These are phyloP conservation scores for Protomyces lactucae-debilis DNA, from an alignment of 1,139 yeast species.

Conservation along the genomic window DNA sequence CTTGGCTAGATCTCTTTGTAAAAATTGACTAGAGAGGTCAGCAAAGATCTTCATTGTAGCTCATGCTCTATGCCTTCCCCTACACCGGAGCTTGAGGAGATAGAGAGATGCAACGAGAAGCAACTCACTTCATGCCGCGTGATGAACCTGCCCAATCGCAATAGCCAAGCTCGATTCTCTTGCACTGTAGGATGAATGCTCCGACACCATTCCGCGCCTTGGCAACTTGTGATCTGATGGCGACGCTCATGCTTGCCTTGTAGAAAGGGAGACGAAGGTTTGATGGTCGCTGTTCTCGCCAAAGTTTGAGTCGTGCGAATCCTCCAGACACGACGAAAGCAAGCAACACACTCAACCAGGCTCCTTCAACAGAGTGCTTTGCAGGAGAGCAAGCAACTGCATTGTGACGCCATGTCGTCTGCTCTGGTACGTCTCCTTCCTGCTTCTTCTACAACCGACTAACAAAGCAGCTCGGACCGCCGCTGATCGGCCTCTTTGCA, in stretches of 20 bases:
- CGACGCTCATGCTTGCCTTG: conserved; percentile 39
- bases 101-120: background rate
- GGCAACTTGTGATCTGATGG: conserved; percentile 50
- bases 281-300: background rate
- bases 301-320: background rate
- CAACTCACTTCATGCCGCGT: conserved; percentile 54
- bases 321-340: background rate
- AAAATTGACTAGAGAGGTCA: conserved; percentile 45
- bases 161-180: conserved; percentile 64
- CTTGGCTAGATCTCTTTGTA: conserved; percentile 53
- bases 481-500: conserved; percentile 49
- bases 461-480: conserved; percentile 46
- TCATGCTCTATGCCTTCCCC: background rate
- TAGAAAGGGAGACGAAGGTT: background rate
- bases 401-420: background rate
- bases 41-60: conserved; percentile 18
- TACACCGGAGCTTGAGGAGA: background rate
- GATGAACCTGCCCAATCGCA: conserved; percentile 98
- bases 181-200: conserved; percentile 63
- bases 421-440: conserved; percentile 9
- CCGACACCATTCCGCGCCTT: conserved; percentile 76
- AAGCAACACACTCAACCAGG: background rate
- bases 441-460: conserved; percentile 34
- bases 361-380: background rate
- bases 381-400: no score